Conservation (phyloP, 768 basidiomycete genomes). For the Boletus edulis region DNA sequence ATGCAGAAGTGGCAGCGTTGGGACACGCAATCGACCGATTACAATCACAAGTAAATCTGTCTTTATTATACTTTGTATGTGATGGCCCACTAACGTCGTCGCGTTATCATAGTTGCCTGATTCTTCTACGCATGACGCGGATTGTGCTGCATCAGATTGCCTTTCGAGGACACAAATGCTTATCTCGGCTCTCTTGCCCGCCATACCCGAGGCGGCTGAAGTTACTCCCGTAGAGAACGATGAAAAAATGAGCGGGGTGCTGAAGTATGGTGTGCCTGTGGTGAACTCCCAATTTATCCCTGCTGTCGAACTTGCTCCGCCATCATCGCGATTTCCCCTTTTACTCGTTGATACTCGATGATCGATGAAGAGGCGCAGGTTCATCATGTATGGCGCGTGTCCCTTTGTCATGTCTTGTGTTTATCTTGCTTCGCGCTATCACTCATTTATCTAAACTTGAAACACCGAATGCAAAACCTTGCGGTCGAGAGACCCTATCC, state of each 20-base stretch:
- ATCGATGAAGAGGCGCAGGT: constrained; percentile 14
- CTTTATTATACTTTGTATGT: background rate
- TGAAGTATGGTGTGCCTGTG: constrained; percentile 52
- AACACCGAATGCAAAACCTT: constrained; percentile 17
- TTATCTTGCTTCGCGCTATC: constrained; percentile 18
- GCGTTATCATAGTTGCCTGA: constrained; percentile 14
- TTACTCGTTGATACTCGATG: constrained; percentile 52
- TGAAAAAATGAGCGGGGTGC: constrained; percentile 43
- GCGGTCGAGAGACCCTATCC: constrained; percentile 15
- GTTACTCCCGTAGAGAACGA: constrained; percentile 23
- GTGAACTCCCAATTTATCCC: constrained; percentile 55
- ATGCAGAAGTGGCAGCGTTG: constrained; percentile 17
- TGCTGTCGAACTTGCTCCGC: constrained; percentile 63
- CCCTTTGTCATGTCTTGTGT: constrained; percentile 7
- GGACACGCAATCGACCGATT: constrained; percentile 27
- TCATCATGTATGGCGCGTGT: constrained; percentile 19
- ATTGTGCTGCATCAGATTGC: constrained; percentile 38
- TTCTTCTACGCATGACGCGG: constrained; percentile 17
- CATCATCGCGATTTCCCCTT: constrained; percentile 73
- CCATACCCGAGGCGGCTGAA: constrained; percentile 17
- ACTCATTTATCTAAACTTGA: constrained; percentile 33
- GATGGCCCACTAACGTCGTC: background rate
- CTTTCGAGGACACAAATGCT: constrained; percentile 60
- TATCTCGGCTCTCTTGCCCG: constrained; percentile 56
- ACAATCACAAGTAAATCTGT: constrained; percentile 27